These are phyloP conservation scores for Apophysomyces sp. DNA, from an alignment of 371 early-diverging fungal species.

Conservation along the genomic window DNA sequence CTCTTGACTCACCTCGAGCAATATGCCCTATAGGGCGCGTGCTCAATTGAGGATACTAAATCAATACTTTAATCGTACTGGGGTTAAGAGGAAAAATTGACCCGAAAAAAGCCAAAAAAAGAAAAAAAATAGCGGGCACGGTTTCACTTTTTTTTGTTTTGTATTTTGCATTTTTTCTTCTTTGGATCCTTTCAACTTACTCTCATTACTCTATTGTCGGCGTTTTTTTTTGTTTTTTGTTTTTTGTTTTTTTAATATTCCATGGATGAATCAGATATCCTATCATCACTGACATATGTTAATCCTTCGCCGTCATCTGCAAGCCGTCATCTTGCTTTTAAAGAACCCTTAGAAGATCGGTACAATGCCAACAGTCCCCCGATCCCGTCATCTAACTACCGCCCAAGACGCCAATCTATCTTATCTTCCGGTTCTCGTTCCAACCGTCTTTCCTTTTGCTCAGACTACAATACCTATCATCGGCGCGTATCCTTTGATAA, in stretches of 20 bases:
- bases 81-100: neutral
- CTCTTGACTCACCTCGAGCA: too few species aligned
- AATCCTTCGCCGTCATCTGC: neutral
- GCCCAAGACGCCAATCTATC: neutral
- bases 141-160: neutral
- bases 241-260: neutral
- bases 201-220: too few species aligned
- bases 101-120: neutral
- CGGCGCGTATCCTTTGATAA: slow-evolving; percentile 33
- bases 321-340: neutral
- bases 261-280: neutral
- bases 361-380: neutral
- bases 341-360: neutral
- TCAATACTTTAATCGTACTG: neutral
- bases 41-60: too few species aligned
- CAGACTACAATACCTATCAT: slow-evolving; percentile 6
- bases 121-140: neutral
- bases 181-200: too few species aligned
- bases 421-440: neutral
- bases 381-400: neutral
- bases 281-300: neutral
- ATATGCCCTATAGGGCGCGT: too few species aligned
- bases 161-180: neutral
- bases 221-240: too few species aligned
- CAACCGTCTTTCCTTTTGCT: slow-evolving; percentile 1